A percentile compares a stretch with the other conserved stretches of the same genome.
phyloP scores from a whole-genome alignment of 345 rosid species.

The Brassica carinata region DNA sequence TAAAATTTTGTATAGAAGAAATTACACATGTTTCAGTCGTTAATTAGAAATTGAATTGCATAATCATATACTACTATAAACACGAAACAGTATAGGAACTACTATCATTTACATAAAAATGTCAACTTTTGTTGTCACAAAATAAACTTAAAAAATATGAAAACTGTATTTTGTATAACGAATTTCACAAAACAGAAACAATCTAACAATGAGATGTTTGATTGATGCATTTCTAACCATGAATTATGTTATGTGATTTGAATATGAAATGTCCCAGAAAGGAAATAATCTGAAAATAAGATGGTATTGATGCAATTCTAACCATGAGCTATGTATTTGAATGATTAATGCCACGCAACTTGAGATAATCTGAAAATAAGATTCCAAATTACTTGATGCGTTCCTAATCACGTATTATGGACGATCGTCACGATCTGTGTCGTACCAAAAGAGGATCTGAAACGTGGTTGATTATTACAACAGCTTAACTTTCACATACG shows the following conservation, averaged over 20 bases:
- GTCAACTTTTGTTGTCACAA: background rate
- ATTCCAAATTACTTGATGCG: background rate
- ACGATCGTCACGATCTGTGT: slow-evolving; percentile 9
- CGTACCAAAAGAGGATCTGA: slow-evolving; percentile 14
- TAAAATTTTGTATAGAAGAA: slow-evolving; percentile 9
- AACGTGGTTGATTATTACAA: slow-evolving; percentile 21
- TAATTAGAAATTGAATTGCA: background rate
- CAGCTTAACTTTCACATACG: slow-evolving; percentile 9
- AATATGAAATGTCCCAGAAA: background rate
- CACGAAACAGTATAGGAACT: background rate
- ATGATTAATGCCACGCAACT: background rate
- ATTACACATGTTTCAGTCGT: slow-evolving; percentile 28
- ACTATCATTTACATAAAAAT: background rate
- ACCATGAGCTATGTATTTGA: background rate
- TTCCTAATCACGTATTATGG: slow-evolving; percentile 10
- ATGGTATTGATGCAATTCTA: background rate
- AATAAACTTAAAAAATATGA: background rate
- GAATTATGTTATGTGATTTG: background rate
- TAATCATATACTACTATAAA: background rate
- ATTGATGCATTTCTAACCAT: background rate
- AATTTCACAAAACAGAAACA: background rate
- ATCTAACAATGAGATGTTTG: background rate
- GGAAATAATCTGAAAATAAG: background rate
- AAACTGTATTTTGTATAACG: background rate
- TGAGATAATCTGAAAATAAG: slow-evolving; percentile 9